A percentile compares a stretch with the other conserved stretches of the same genome.
These are phyloP conservation scores for Aaosphaeria pasadenensis DNA, from an alignment of 2,329 filamentous ascomycete species.

Conservation along the genomic window DNA sequence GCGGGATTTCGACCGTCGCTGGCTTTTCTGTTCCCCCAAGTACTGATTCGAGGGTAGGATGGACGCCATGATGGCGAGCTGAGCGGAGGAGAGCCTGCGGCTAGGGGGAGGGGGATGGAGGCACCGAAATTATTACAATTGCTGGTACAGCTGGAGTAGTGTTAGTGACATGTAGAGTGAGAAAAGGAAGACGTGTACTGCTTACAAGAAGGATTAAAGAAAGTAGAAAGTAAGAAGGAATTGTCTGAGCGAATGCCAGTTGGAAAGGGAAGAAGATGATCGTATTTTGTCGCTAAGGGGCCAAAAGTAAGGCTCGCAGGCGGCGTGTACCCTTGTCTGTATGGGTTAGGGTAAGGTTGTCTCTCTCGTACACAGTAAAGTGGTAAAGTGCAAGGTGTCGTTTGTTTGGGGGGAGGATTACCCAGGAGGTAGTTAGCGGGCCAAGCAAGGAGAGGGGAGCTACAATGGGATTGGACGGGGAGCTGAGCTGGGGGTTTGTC, in stretches of 20 bases:
- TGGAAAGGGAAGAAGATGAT: slow-evolving; percentile 13
- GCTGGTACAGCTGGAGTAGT: slow-evolving; percentile 2
- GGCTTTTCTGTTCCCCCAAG: slow-evolving; percentile 29
- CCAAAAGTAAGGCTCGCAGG: slow-evolving; percentile 6
- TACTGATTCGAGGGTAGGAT: slow-evolving; percentile 24
- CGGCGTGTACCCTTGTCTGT: slow-evolving; percentile 19
- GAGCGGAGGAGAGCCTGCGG: slow-evolving; percentile 8
- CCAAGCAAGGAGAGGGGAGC: slow-evolving; percentile 11
- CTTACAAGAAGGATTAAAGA: slow-evolving; percentile 25
- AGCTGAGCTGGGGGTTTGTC: neutral
- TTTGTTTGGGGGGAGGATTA: slow-evolving; percentile 7
- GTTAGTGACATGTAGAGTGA: slow-evolving; percentile 2
- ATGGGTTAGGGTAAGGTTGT: no score
- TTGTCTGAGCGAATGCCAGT: slow-evolving; percentile 16
- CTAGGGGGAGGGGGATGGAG: neutral
- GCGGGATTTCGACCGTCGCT: slow-evolving; percentile 29
- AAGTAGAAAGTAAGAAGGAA: slow-evolving; percentile 36
- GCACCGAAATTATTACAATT: neutral
- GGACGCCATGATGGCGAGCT: slow-evolving; percentile 35
- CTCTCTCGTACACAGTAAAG: slow-evolving; percentile 2
- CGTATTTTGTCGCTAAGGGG: slow-evolving; percentile 10
- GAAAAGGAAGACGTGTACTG: neutral
- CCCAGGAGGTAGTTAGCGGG: slow-evolving; percentile 2
- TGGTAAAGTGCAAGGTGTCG: slow-evolving; percentile 27
- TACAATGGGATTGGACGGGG: neutral